Base-by-base conservation (phyloP, 257 asterid genomes). In the Fraxinus americana region DNA sequence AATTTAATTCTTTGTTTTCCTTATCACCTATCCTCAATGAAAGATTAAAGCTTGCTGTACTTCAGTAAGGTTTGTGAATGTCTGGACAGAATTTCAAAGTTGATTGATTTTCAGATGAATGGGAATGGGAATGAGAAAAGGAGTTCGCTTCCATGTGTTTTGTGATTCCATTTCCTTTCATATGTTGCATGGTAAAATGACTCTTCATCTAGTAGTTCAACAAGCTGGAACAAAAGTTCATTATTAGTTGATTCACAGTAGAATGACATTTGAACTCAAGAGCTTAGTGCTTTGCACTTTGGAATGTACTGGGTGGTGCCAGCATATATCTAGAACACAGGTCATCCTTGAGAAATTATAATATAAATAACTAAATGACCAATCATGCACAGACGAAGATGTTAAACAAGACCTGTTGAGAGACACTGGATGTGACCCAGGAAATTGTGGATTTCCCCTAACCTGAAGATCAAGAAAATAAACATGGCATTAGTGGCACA, bases 371-470 rank as follows among this genome's bases (percentile, higher is more conserved):
- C 65, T 13, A n/a, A 61, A 52, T 12, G 39, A 81, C 29, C 67
- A 30, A 73, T 66, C 48, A 50, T 77, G 23, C 29, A 72, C 5
- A 70, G 70, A 81, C 65, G 72, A 74, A 81, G 65, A 68, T 74
- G 71, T 21, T 17, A 82, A 80, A 34, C 38, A 39, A 75, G 35
- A 96, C 99, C 98, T 93, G 95, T 87, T 84, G 29, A 96, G 94
- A 78, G 99, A 96, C 83, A 96, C 97, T 74, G 99, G 98, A 88
- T 96, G 99, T 8, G 97, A 96, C 43, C 98, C 97, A 57, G 99
- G 98, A 85, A 96, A 96, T 16, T 91, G 92, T 65, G 74, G 93
- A 68, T 82, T 75, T 78, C 86, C 91, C 81, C 96, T 92, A 59
- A n/a, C 87, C 98, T 92, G 94, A 70, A 86, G 71, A 78, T 48